Conservation (phyloP, 176 grass and related monocot species). For the Cenchrus fungigraminus region DNA sequence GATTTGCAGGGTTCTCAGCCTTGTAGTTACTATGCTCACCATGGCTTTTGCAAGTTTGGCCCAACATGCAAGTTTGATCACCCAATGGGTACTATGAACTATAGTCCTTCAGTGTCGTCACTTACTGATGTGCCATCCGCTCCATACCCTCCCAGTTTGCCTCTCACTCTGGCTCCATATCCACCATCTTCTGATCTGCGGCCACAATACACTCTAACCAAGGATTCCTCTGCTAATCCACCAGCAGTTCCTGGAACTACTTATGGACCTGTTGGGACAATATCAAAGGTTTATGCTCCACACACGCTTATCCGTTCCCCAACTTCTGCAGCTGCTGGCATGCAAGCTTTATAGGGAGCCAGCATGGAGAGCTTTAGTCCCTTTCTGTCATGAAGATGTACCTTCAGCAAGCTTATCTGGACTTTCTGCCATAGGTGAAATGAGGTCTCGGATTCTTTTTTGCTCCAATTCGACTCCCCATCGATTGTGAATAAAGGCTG, state of each 20-base stretch:
- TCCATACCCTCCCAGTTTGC: slow-evolving; percentile 53
- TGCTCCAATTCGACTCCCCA: slow-evolving; percentile 37
- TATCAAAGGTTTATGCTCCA: slow-evolving; percentile 55
- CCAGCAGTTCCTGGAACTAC: slow-evolving; percentile 39
- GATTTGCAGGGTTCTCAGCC: slow-evolving; percentile 68
- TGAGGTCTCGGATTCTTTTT: slow-evolving; percentile 50
- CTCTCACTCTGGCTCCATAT: slow-evolving; percentile 56
- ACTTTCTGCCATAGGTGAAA: slow-evolving; percentile 40
- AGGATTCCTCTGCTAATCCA: slow-evolving; percentile 45
- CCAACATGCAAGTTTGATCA: slow-evolving; percentile 85
- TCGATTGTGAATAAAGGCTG: slow-evolving; percentile 57
- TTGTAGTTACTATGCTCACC: slow-evolving; percentile 67
- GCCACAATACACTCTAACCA: slow-evolving; percentile 50
- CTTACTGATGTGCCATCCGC: slow-evolving; percentile 64
- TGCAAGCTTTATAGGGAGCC: slow-evolving; percentile 31
- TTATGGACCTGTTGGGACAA: slow-evolving; percentile 44
- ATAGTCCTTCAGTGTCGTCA: slow-evolving; percentile 56
- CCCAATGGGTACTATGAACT: slow-evolving; percentile 62
- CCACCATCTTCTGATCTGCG: slow-evolving; percentile 52
- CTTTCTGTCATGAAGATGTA: slow-evolving; percentile 34
- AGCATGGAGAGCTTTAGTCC: slow-evolving; percentile 34
- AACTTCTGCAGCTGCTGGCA: slow-evolving; percentile 38
- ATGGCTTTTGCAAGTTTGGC: slow-evolving; percentile 79
- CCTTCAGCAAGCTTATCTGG: slow-evolving; percentile 35
- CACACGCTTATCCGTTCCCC: slow-evolving; percentile 60